Conservation (phyloP, 768 basidiomycete genomes). For the Termitomyces sp. region DNA sequence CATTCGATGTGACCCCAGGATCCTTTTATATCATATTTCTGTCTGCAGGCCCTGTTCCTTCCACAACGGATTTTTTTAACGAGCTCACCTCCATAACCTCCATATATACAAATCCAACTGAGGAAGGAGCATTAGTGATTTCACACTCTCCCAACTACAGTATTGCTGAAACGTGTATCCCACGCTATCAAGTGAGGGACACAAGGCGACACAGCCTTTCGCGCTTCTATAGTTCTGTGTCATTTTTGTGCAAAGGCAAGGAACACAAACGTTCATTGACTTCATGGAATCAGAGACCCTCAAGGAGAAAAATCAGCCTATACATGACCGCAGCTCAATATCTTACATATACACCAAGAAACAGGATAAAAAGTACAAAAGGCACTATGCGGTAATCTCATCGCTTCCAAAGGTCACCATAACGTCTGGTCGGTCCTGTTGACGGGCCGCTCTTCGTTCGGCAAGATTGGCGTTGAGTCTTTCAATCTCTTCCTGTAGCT, state of each 20-base stretch:
- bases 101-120: neutral
- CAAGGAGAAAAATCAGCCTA: neutral
- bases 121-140: neutral
- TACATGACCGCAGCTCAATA: neutral
- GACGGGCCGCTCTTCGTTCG: conserved; percentile 29
- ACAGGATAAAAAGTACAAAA: neutral
- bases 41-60: too few relatives aligned
- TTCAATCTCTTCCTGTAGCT: conserved; percentile 54
- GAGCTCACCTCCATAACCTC: neutral
- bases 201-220: neutral
- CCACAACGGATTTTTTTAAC: too few relatives aligned
- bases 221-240: neutral
- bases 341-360: neutral
- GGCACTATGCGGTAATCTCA: conserved; percentile 1
- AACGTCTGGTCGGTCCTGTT: conserved; percentile 9
- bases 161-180: neutral
- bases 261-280: neutral
- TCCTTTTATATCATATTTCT: too few relatives aligned
- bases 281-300: neutral
- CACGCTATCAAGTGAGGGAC: neutral
- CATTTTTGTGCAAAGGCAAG: neutral
- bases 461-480: conserved; percentile 43
- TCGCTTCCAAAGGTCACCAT: conserved; percentile 7
- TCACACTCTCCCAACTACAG: neutral
- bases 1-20: too few relatives aligned